phyloP scores from a whole-genome alignment of 768 basidiomycete species.

The Mycena floridula region DNA sequence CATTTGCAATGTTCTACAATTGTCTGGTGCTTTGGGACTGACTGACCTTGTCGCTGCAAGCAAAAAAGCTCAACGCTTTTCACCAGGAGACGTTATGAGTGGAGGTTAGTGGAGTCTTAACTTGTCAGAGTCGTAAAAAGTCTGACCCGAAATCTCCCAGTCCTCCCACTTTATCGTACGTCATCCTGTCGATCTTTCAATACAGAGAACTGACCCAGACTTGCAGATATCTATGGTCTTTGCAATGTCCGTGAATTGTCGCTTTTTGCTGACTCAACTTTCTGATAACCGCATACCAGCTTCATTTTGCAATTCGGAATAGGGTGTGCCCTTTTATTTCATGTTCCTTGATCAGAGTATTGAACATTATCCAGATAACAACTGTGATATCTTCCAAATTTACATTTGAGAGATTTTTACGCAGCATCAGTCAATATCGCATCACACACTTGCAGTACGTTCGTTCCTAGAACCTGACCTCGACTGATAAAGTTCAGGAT shows the following conservation, averaged over 20 bases:
- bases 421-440: neutral
- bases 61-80: neutral
- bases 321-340: neutral
- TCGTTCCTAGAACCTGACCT: neutral
- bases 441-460: constrained; percentile 26
- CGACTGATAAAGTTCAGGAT: constrained; percentile 15
- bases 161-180: neutral
- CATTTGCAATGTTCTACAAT: constrained; percentile 5
- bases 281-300: neutral
- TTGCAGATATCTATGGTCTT: neutral
- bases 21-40: neutral
- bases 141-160: neutral
- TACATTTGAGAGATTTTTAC: neutral
- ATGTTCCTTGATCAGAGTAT: no score
- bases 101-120: neutral
- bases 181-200: neutral
- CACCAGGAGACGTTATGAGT: neutral
- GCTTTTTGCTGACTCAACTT: neutral
- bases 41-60: neutral
- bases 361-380: neutral
- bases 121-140: neutral
- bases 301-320: neutral
- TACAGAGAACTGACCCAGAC: neutral
- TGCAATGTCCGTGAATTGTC: neutral
- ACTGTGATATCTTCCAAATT: neutral